Percentiles rank a stretch among this genome's conserved stretches.
These are phyloP conservation scores for Wickerhamiella hasegawae DNA, from an alignment of 805 yeast genomes.

Conservation along the genomic window DNA sequence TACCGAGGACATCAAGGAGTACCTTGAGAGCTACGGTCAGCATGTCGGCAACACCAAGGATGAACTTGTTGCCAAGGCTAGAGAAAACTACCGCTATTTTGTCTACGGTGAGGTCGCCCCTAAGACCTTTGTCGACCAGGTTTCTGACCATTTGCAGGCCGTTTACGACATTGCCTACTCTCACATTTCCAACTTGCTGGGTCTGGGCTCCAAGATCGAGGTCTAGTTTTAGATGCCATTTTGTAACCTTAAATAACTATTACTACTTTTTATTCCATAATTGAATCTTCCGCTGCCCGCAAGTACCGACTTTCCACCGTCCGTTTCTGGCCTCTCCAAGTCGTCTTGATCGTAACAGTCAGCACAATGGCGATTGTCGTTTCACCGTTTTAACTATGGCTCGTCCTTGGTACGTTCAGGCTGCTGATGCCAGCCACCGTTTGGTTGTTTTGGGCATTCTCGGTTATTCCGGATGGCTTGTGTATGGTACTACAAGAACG, in stretches of 20 bases:
- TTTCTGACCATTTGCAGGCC: conserved; percentile 1
- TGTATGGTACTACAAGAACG: background rate
- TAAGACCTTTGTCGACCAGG: background rate
- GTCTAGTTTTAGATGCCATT: no score
- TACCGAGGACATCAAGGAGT: conserved; percentile 35
- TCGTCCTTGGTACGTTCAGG: conserved; percentile 60
- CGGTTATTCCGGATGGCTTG: conserved; percentile 30
- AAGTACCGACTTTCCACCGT: no score
- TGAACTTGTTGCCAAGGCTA: conserved; percentile 14
- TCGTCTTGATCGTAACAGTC: no score
- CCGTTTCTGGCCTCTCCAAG: no score
- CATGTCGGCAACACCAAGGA: conserved; percentile 7
- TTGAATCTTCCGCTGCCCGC: no score
- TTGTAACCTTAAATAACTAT: no score
- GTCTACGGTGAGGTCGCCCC: conserved; percentile 5
- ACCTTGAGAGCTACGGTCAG: conserved; percentile 33
- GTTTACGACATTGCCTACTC: background rate
- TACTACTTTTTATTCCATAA: no score
- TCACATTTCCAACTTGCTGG: background rate
- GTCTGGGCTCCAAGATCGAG: background rate
- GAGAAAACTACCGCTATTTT: conserved; percentile 11
- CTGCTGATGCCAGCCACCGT: conserved; percentile 58
- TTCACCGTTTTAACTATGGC: no score
- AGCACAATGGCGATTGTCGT: no score
- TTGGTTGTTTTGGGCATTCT: conserved; percentile 50